Conservation (phyloP, 257 asterid species). For the Solanum lycopersicoides region DNA sequence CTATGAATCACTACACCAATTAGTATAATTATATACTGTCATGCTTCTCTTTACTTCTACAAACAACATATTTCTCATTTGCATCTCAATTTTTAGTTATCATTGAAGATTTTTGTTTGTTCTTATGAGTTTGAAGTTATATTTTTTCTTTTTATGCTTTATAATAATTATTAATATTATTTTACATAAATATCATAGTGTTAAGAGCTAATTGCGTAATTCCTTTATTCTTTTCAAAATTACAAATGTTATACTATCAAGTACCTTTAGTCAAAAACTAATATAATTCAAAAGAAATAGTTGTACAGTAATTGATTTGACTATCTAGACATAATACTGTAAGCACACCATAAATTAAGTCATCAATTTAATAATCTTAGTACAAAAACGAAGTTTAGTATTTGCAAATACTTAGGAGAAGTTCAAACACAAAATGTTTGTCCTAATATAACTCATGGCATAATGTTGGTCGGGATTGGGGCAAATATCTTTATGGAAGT, state of each 20-base stretch:
- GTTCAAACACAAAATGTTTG: background rate
- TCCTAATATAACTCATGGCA: background rate
- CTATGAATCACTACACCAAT: background rate
- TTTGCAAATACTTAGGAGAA: background rate
- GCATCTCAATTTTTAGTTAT: background rate
- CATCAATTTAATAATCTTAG: background rate
- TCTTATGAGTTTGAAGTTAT: background rate
- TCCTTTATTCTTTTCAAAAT: too few relatives aligned
- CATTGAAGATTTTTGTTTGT: background rate
- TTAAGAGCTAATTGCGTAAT: too few relatives aligned
- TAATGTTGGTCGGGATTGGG: background rate
- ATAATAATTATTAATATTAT: too few relatives aligned
- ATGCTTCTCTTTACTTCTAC: background rate
- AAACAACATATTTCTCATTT: too few relatives aligned
- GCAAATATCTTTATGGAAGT: background rate
- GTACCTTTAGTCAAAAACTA: too few relatives aligned
- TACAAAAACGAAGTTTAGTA: background rate
- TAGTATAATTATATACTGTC: background rate
- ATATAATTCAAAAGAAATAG: too few relatives aligned
- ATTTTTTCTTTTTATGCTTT: background rate
- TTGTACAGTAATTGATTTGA: too few relatives aligned
- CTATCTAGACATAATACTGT: background rate
- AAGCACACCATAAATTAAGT: too few relatives aligned
- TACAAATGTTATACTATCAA: too few relatives aligned
- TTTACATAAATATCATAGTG: too few relatives aligned